phyloP scores from a whole-genome alignment of 441 rosid genomes.

The Hura crepitans region DNA sequence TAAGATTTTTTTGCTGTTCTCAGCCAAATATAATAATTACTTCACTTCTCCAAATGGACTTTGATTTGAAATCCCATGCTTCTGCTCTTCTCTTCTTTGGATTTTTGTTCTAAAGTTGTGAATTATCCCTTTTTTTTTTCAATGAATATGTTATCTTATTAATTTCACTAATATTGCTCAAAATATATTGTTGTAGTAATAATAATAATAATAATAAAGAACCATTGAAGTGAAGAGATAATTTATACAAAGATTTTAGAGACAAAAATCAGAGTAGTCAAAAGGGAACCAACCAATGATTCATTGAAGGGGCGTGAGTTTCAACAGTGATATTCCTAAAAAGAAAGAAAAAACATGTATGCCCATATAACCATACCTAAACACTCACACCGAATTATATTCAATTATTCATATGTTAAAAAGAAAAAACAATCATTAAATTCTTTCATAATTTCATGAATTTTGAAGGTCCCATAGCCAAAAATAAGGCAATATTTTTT shows the following conservation, averaged over 20 bases:
- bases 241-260: not conserved
- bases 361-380: too few species aligned
- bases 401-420: not conserved
- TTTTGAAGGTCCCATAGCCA: not conserved
- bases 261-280: not conserved
- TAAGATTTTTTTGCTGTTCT: not conserved
- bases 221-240: not conserved
- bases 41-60: not conserved
- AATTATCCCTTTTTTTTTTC: not conserved
- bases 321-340: slow-evolving; percentile 25
- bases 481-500: too few species aligned
- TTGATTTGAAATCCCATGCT: not conserved
- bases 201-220: not conserved
- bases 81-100: not conserved
- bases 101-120: not conserved
- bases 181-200: too few species aligned
- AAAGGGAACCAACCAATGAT: slow-evolving; percentile 21
- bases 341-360: not conserved
- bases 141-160: not conserved
- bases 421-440: not conserved
- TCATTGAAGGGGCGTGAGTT: slow-evolving; percentile 29
- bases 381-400: not conserved
- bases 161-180: not conserved
- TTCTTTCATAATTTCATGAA: not conserved
- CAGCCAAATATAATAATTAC: not conserved